These are phyloP conservation scores for Cantharellus anzutake DNA, from an alignment of 768 basidiomycete genomes.

Conservation along the genomic window DNA sequence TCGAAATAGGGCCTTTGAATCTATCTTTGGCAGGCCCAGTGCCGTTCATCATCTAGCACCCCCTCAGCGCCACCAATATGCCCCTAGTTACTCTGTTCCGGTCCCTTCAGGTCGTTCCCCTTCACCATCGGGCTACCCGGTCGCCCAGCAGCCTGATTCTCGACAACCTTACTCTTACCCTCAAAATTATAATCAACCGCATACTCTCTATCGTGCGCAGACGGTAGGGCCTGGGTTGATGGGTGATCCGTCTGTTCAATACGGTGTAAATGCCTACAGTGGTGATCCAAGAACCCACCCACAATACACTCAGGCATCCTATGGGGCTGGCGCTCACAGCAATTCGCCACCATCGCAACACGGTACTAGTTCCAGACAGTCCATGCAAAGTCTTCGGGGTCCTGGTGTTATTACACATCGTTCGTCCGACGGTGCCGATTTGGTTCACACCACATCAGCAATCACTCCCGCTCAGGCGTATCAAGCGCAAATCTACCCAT, in stretches of 20 bases:
- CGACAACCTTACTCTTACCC: no score
- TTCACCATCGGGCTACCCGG: slow-evolving; percentile 12
- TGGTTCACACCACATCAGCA: neutral
- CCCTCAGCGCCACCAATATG: slow-evolving; percentile 9
- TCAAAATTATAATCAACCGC: no score
- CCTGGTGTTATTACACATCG: neutral
- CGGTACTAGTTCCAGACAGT: neutral
- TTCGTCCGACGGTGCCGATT: neutral
- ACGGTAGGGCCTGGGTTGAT: no score
- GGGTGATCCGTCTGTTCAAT: no score
- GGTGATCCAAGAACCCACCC: no score
- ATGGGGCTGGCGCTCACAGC: no score
- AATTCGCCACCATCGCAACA: no score
- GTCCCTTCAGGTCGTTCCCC: slow-evolving; percentile 17
- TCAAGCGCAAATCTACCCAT: neutral
- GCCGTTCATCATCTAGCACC: slow-evolving; percentile 31
- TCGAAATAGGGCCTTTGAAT: slow-evolving; percentile 64
- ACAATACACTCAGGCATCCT: no score
- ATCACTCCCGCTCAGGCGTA: neutral
- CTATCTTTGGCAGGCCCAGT: slow-evolving; percentile 69
- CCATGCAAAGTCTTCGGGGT: neutral
- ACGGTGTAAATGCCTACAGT: no score
- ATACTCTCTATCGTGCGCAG: no score
- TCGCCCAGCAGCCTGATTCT: no score
- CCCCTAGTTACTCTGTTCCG: slow-evolving; percentile 26